phyloP scores from a whole-genome alignment of 1,139 yeast species.

The Blastobotrys buckinghamii region DNA sequence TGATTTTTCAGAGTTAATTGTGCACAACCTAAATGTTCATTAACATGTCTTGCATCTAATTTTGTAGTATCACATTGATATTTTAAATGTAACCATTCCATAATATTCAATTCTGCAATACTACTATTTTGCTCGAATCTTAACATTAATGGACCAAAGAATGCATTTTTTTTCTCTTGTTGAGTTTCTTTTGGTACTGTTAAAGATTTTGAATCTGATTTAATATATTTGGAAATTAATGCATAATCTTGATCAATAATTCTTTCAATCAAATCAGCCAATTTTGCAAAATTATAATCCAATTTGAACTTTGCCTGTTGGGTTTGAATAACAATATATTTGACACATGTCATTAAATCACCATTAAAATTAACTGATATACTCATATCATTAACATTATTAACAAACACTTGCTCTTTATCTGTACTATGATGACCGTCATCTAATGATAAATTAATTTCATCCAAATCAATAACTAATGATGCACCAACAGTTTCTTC shows the following conservation, averaged over 20 bases:
- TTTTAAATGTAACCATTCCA: constrained; percentile 4
- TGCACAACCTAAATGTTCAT: constrained; percentile 5
- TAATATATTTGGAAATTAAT: not conserved
- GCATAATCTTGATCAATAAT: constrained; percentile 1
- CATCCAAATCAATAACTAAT: constrained; percentile 3
- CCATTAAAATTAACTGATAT: constrained; percentile 8
- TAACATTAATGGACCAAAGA: constrained; percentile 8
- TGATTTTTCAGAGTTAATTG: constrained; percentile 8
- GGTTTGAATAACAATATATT: constrained; percentile 3
- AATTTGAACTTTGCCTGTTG: constrained; percentile 4
- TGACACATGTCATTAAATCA: not conserved
- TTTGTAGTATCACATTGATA: constrained; percentile 6
- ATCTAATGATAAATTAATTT: not conserved
- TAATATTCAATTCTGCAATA: constrained; percentile 2
- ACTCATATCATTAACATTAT: not conserved
- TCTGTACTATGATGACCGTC: not conserved
- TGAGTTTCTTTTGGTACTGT: not conserved
- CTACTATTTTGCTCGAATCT: constrained; percentile 6
- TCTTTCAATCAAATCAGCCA: constrained; percentile 1
- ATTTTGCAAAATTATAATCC: constrained; percentile 7
- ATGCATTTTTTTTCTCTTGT: not conserved
- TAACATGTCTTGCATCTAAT: constrained; percentile 11
- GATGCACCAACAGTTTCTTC: not conserved
- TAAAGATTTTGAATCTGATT: not conserved
- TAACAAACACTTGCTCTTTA: not conserved